These are phyloP conservation scores for Colletotrichum sublineola DNA, from an alignment of 2,329 filamentous ascomycete species.

Conservation along the genomic window DNA sequence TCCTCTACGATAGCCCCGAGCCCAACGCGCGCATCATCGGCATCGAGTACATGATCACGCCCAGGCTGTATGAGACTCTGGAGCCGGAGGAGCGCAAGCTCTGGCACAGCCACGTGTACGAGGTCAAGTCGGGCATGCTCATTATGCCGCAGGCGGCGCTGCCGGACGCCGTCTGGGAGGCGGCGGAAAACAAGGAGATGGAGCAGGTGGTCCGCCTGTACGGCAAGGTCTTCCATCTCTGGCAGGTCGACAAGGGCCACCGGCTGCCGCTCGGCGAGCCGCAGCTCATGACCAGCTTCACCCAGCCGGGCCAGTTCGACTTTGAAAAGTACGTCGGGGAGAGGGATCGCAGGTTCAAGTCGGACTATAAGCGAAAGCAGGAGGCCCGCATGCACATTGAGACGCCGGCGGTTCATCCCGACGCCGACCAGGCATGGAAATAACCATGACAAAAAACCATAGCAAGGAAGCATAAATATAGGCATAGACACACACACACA, in stretches of 20 bases:
- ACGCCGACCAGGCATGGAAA: conserved; percentile 44
- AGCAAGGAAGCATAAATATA: conserved; percentile 5
- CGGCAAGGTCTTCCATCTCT: conserved; percentile 88
- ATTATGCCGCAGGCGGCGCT: conserved; percentile 77
- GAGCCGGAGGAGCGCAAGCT: conserved; percentile 76
- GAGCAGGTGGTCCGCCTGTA: conserved; percentile 80
- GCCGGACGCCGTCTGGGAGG: conserved; percentile 76
- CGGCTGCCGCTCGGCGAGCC: conserved; percentile 65
- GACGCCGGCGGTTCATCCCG: conserved; percentile 57
- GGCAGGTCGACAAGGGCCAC: conserved; percentile 85
- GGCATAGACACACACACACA: not conserved
- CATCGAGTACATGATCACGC: conserved; percentile 89
- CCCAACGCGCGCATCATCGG: conserved; percentile 81
- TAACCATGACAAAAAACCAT: not conserved
- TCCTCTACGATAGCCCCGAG: conserved; percentile 81
- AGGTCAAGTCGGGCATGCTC: conserved; percentile 85
- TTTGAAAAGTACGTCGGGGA: conserved; percentile 59
- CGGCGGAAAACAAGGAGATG: conserved; percentile 85
- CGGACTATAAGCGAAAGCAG: conserved; percentile 60
- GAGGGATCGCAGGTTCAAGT: conserved; percentile 61
- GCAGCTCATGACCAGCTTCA: conserved; percentile 68
- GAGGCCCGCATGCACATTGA: conserved; percentile 58
- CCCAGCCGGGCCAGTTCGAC: conserved; percentile 62
- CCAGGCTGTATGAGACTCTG: conserved; percentile 75
- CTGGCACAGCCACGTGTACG: conserved; percentile 84